A percentile compares a stretch with the other conserved stretches of the same genome.
Conservation (phyloP, 2,329 filamentous ascomycete genomes). For the Trichoderma oligosporum region DNA sequence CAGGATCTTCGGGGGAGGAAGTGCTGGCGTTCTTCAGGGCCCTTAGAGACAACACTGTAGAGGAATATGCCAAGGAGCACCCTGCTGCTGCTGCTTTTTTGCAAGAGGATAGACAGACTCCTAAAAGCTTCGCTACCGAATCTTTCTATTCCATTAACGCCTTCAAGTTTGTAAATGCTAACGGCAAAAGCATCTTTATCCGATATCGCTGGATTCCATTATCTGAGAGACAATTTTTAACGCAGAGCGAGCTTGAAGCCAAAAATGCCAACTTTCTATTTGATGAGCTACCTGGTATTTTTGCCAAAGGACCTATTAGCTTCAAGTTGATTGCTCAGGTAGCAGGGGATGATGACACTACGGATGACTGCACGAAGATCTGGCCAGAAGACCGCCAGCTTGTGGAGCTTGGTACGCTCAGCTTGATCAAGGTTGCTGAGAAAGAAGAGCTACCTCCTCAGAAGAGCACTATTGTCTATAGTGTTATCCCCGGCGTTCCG, state of each 20-base stretch:
- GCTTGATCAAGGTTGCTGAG: background rate
- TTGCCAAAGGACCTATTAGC: background rate
- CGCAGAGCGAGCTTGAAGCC: background rate
- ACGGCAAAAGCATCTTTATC: background rate
- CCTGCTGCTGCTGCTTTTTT: background rate
- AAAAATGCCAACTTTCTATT: constrained; percentile 8
- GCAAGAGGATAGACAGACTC: background rate
- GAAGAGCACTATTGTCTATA: background rate
- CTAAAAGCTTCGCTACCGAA: constrained; percentile 2
- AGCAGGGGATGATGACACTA: constrained; percentile 3
- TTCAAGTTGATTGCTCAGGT: constrained; percentile 14
- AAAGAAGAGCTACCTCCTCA: constrained; percentile 3
- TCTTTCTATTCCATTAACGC: constrained; percentile 17
- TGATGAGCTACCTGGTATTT: constrained; percentile 1
- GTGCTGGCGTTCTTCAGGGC: background rate
- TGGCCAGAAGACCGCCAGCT: constrained; percentile 12
- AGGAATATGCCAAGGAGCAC: constrained; percentile 5
- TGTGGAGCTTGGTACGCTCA: constrained; percentile 11
- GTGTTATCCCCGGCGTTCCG: background rate
- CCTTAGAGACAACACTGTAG: background rate
- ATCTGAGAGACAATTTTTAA: constrained; percentile 1
- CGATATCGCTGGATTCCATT: constrained; percentile 13
- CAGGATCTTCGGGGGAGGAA: background rate
- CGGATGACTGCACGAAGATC: background rate
- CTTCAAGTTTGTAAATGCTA: constrained; percentile 3